phyloP scores from a whole-genome alignment of 2,329 filamentous ascomycete genomes.

The Hortaea werneckii region DNA sequence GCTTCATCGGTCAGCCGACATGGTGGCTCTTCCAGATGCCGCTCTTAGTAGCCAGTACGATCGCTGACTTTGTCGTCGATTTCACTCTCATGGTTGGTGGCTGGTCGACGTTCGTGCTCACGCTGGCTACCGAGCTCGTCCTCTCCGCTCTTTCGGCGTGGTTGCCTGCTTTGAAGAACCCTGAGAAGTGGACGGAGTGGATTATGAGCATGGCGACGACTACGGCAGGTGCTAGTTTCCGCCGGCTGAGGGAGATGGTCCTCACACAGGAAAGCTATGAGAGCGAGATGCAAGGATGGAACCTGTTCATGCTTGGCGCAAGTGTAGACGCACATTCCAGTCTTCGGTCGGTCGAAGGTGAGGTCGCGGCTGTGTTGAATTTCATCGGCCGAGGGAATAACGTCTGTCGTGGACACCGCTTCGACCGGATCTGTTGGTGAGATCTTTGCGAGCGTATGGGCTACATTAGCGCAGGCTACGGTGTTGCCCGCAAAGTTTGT shows the following conservation, averaged over 20 bases:
- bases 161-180: background rate
- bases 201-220: conserved; percentile 10
- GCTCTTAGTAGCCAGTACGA: conserved; percentile 58
- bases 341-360: conserved; percentile 14
- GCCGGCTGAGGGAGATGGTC: conserved; percentile 11
- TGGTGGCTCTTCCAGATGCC: conserved; percentile 57
- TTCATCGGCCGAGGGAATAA: conserved; percentile 14
- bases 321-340: conserved; percentile 21
- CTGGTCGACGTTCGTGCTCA: conserved; percentile 10
- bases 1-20: conserved; percentile 68
- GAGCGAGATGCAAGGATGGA: conserved; percentile 12
- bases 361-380: conserved; percentile 14
- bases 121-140: conserved; percentile 5
- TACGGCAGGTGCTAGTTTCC: conserved; percentile 7
- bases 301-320: conserved; percentile 16
- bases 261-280: conserved; percentile 5
- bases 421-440: conserved; percentile 14
- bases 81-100: conserved; percentile 51
- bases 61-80: conserved; percentile 74
- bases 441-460: conserved; percentile 7
- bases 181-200: conserved; percentile 2
- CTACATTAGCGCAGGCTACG: conserved; percentile 4
- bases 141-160: conserved; percentile 4
- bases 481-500: conserved; percentile 7
- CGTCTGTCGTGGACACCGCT: conserved; percentile 15